Evolutionary conservation across 2,329 filamentous ascomycete genomes (phyloP), one percentile per base, ranked within the genome.

Genomic region (Didymella segeticola): DNA sequence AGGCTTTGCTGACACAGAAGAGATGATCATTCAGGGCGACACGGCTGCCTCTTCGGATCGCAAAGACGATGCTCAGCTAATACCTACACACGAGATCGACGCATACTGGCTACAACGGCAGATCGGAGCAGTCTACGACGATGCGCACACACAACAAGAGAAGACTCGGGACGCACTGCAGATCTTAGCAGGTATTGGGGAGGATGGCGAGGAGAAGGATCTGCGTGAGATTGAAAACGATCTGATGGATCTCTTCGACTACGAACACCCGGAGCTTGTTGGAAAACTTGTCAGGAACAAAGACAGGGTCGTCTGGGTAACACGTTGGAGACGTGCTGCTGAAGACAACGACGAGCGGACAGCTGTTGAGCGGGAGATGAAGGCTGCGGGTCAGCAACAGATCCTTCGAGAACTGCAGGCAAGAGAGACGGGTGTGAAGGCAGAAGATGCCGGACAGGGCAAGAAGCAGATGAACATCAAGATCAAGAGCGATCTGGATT

Each of bases 161-260:
- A 98, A 98, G 79, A 95, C 95, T 5, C 86, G 88, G 61, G 84
- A 91, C 62, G 93, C 92, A 0, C 82, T 99, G 47, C 85, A 88
- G 29, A 92, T 96, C 41, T 83, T 99, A 47, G 89, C 90, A 25
- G 92, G 90, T 37, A 83, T 89, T 58, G 83, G 87, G 2, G 89
- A 84, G 43, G 88, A 89, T 49, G 92, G 89, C 14, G 88, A 93
- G 55, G 91, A 96, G 68, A 93, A 90, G 74, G 84, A 90, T 12
- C 80, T 98, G 25, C 88, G 93, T 67, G 93, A 99, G 69, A 93
- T 98, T 50, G 95, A 99, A 70, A 99, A 99, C 74, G 95, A 99
- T 59, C 82, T 99, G 53, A 98, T 98, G 90, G 95, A 97, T 67
- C 83, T 99, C 0, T 98, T 99, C 66, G 95, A 99, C 68, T 99